These are phyloP conservation scores for Tetrapisispora iriomotensis DNA, from an alignment of 805 yeast species.

Conservation along the genomic window DNA sequence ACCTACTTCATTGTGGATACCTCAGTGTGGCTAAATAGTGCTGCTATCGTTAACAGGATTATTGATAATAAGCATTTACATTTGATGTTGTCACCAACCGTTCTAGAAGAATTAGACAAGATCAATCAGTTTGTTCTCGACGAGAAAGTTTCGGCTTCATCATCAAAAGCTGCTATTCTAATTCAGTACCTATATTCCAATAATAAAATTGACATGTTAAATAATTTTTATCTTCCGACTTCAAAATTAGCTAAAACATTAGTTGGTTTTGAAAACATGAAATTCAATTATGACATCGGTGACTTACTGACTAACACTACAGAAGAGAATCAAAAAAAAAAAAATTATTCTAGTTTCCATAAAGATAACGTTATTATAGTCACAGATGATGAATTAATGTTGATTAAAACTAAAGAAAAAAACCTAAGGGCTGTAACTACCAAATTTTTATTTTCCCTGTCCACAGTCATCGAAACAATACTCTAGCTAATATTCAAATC, in stretches of 20 bases:
- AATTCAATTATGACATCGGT: no score
- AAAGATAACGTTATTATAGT: not conserved
- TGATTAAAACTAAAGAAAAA: not conserved
- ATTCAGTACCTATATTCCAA: slow-evolving; percentile 54
- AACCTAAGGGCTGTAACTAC: not conserved
- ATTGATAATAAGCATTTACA: slow-evolving; percentile 48
- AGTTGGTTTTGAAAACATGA: no score
- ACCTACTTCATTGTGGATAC: slow-evolving; percentile 62
- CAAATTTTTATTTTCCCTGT: not conserved
- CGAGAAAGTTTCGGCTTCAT: slow-evolving; percentile 65
- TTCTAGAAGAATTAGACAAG: slow-evolving; percentile 66
- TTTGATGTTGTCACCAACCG: slow-evolving; percentile 58
- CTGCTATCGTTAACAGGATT: slow-evolving; percentile 64
- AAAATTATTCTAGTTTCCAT: slow-evolving; percentile 34
- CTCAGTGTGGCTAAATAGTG: slow-evolving; percentile 70
- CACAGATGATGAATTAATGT: not conserved
- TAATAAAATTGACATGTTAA: slow-evolving; percentile 45
- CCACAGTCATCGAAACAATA: no score
- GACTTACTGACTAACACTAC: no score
- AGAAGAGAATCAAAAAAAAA: slow-evolving; percentile 55
- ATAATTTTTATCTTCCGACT: no score
- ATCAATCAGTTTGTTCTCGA: slow-evolving; percentile 56
- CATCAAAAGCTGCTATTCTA: slow-evolving; percentile 67
- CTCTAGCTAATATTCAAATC: no score
- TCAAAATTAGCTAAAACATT: no score